These are phyloP conservation scores for Rhododendron williamsianum DNA, from an alignment of 148 eudicot species.

Conservation along the genomic window DNA sequence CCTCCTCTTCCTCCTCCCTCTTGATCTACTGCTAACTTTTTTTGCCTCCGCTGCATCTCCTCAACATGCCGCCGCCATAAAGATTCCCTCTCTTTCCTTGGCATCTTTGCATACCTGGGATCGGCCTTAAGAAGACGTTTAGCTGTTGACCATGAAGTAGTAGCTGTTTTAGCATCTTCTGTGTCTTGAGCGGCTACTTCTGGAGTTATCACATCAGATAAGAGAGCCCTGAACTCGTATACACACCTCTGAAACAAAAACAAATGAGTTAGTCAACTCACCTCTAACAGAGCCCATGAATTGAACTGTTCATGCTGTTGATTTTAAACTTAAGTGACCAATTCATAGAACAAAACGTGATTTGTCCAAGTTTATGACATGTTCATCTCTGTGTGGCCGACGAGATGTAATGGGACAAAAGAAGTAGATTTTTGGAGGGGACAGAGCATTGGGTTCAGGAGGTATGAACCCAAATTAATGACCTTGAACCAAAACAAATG, in stretches of 20 bases:
- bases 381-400: background rate
- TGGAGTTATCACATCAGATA: slow-evolving; percentile 60
- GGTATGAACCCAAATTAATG: background rate
- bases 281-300: background rate
- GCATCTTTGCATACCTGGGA: slow-evolving; percentile 59
- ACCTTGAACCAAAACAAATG: background rate
- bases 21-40: slow-evolving; percentile 28
- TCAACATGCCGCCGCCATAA: slow-evolving; percentile 86
- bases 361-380: background rate
- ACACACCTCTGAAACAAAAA: slow-evolving; percentile 46
- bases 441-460: background rate
- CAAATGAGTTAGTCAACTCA: slow-evolving; percentile 8
- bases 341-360: background rate
- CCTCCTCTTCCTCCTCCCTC: slow-evolving; percentile 34
- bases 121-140: slow-evolving; percentile 67
- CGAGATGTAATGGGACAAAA: background rate
- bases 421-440: background rate
- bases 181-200: slow-evolving; percentile 58
- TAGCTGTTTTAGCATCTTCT: slow-evolving; percentile 72
- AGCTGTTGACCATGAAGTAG: slow-evolving; percentile 93
- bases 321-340: background rate
- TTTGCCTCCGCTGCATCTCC: slow-evolving; percentile 61
- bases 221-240: slow-evolving; percentile 54
- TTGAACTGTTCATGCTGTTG: background rate
- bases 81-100: slow-evolving; percentile 80